Evolutionary conservation across 2,329 filamentous ascomycete genomes (phyloP).

Genomic region (Fusarium piperis): DNA sequence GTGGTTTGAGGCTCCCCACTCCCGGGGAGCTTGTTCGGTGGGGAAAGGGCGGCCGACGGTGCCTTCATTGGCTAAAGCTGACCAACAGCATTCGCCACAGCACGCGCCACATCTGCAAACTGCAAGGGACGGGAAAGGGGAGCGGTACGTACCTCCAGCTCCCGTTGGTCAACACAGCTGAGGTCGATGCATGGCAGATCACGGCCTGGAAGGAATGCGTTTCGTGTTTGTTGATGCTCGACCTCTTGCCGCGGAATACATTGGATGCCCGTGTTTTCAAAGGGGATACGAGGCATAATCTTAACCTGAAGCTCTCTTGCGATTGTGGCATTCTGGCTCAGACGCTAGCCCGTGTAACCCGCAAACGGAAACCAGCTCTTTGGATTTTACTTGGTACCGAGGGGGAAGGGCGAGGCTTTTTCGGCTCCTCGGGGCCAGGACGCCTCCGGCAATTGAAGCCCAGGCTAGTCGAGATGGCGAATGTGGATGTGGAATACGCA

Average conservation of each 20-base stretch:
- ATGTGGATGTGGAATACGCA: constrained; percentile 3
- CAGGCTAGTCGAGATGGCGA: not conserved
- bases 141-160: constrained; percentile 13
- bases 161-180: not conserved
- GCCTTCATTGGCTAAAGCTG: constrained; percentile 14
- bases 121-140: constrained; percentile 6
- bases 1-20: constrained; percentile 19
- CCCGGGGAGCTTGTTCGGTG: constrained; percentile 41
- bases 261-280: not conserved
- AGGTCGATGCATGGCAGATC: constrained; percentile 13
- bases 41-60: constrained; percentile 3
- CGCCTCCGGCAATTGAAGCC: constrained; percentile 20
- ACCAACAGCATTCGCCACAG: constrained; percentile 13
- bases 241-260: not conserved
- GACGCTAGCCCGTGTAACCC: constrained; percentile 2
- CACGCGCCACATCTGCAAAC: constrained; percentile 20
- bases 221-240: constrained; percentile 33
- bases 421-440: constrained; percentile 9
- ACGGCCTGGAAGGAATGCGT: constrained; percentile 28
- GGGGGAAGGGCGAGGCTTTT: not conserved
- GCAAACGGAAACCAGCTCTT: constrained; percentile 28
- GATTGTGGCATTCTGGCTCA: constrained; percentile 3
- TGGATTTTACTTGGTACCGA: not conserved
- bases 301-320: not conserved
- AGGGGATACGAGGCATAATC: constrained; percentile 20